Evolutionary conservation across 176 grass and related monocot genomes (phyloP).

Genomic region (Eremochloa ophiuroides): DNA sequence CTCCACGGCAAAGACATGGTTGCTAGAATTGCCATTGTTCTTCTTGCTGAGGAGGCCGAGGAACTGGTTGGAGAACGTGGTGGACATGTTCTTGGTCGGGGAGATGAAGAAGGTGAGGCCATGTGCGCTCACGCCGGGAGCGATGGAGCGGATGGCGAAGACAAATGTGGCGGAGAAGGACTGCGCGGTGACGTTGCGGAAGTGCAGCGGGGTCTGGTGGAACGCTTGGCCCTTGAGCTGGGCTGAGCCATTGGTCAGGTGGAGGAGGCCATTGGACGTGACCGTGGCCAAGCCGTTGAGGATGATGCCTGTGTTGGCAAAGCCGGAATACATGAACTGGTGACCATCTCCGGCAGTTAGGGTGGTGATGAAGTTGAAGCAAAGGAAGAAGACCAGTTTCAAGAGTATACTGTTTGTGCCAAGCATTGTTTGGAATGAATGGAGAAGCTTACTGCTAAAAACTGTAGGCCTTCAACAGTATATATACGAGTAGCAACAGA

Average conservation of each 20-base stretch:
- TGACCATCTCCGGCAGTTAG: not conserved
- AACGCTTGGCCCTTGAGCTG: slow-evolving; percentile 1
- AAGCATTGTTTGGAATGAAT: not conserved
- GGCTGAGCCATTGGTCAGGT: not conserved
- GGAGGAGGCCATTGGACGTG: not conserved
- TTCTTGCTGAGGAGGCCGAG: not conserved
- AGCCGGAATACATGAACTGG: not conserved
- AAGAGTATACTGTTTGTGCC: not conserved
- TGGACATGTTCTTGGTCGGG: slow-evolving; percentile 1
- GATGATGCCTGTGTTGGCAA: not conserved
- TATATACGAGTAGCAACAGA: too few relatives aligned
- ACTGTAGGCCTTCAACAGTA: too few relatives aligned
- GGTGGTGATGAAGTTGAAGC: not conserved
- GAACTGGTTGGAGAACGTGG: not conserved
- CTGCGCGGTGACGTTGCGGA: not conserved
- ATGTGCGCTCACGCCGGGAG: not conserved
- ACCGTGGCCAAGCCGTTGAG: not conserved
- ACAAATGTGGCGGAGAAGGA: slow-evolving; percentile 19
- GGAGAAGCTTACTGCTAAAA: not conserved
- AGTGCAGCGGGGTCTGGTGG: not conserved
- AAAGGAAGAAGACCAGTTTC: not conserved
- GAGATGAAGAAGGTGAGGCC: slow-evolving; percentile 40
- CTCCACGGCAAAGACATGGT: not conserved
- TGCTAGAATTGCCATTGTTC: not conserved
- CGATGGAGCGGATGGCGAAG: slow-evolving; percentile 24